Base-by-base conservation (phyloP, 2,329 filamentous ascomycete species). In the Fonsecaea nubica region DNA sequence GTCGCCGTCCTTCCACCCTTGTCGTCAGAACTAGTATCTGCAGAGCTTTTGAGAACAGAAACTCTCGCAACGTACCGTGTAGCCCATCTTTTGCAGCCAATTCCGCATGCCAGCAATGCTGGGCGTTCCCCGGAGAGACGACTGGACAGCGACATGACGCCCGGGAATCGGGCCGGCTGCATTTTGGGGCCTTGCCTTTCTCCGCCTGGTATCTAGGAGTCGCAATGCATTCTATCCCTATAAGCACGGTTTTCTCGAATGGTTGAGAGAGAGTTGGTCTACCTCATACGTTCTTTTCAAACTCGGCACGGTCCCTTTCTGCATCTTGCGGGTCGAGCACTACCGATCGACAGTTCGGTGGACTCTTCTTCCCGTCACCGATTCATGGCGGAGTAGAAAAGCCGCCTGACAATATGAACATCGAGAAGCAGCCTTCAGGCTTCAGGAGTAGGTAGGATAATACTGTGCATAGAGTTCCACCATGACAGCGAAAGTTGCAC, bases 21-120 rank as follows among this genome's bases (percentile, higher is more conserved):
- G 2, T 25, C 25, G 25, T 50, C 8, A 60, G 21, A n/a, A 60
- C 2, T 7, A 32, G 21, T 25, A 42, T 36, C 10, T 9, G 21
- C 10, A 5, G 35, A 6, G 55, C 21, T 18, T 25, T 25, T 25
- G 25, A 25, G 21, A 52, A 52, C 15, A 35, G 6, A n/a, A 38
- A 42, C 40, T 30, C 21, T 36, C 9, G 32, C 25, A 3, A 52
- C 58, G 32, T 60, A 50, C 58, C 58, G 42, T 60, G 30, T 60
- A 52, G 40, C 58, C 58, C 15, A 60, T 60, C 58, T 60, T 52
- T 21, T 36, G 38, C n/a, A 60, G 58, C 58, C 58, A 60, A 13
- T 38, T 48, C n/a, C 15, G 30, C 58, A 60, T 60, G 42, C 58
- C 58, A 8, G 40, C 45, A 15, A 60, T 33, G 58, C 58, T 60